Evolutionary conservation across 129 eudicot genomes (phyloP), one percentile per base, ranked within the genome.

Genomic region (Flaveria trinervia): DNA sequence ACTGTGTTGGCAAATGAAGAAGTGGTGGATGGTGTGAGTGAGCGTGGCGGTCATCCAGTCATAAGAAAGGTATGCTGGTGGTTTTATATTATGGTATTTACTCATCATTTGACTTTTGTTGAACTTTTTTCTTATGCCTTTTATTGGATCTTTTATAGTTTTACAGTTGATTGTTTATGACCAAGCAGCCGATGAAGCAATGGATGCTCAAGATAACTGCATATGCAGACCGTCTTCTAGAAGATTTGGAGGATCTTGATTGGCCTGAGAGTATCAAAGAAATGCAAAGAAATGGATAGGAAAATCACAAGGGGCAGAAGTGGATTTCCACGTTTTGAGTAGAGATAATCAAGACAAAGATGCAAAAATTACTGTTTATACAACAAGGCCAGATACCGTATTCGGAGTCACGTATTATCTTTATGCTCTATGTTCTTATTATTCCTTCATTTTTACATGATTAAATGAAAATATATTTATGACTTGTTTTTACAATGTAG

Each of bases 231-330:
- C 96, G 97, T 72, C 97, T 94, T 79, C 97, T 94, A 81, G 92
- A 94, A 74, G 98, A 94, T 86, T 84, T 94, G 81, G 97, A 91
- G 78, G 97, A 89, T 69, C 98, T 94, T 86, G 98, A 94, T 78
- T 94, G 98, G 98, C 98, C 98, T 5, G 98, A 91, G 64, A 94
- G 98, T 80, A 82, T 94, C 64, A 94, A 94, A 83, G 98, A 94
- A 86, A 94, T 94, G 98, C 98, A 94, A 78, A 84, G 97, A 76
- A 94, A 94, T 94, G 98, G 98, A 94, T 94, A 68, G 98, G 98
- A 72, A 91, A 84, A 73, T 94, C 98, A 72, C 88, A 91, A 89
- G 98, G 98, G 65, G 97, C 96, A 11, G 98, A 94, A 72, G 76
- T 91, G 88, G 89, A 94, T 26, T 94, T 94, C 73, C 59, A 39